Evolutionary conservation across 176 grass and related monocot genomes (phyloP).

Genomic region (Oryza punctata): DNA sequence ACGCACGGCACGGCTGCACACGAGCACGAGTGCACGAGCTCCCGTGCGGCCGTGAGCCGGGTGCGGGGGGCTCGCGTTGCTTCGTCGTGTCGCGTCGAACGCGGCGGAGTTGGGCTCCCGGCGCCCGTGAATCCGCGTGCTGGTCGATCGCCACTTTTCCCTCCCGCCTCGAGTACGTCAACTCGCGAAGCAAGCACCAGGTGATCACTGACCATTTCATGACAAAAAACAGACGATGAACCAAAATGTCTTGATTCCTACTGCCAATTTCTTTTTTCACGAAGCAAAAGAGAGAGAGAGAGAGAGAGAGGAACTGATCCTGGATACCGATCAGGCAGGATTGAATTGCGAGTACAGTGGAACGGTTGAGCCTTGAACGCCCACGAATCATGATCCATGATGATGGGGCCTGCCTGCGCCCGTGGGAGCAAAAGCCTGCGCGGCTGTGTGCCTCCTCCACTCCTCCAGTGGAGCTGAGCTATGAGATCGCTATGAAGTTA

Average conservation of each 20-base stretch:
- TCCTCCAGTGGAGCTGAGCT: not conserved
- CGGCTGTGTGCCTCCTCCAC: not conserved
- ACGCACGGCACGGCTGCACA: too few relatives aligned
- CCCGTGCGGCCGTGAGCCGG: too few relatives aligned
- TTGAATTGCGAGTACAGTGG: slow-evolving; percentile 20
- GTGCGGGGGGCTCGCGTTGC: too few relatives aligned
- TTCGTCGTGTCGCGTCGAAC: too few relatives aligned
- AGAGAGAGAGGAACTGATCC: not conserved
- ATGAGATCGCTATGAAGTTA: not conserved
- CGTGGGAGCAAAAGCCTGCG: slow-evolving; percentile 51
- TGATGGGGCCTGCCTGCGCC: slow-evolving; percentile 37
- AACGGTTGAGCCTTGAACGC: slow-evolving; percentile 9
- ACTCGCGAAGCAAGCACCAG: too few relatives aligned
- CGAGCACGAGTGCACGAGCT: too few relatives aligned
- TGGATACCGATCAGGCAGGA: not conserved
- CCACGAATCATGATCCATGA: slow-evolving; percentile 42
- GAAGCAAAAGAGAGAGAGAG: not conserved
- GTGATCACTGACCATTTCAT: too few relatives aligned
- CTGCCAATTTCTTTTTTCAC: not conserved
- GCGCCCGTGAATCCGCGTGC: too few relatives aligned
- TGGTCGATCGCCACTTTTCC: too few relatives aligned
- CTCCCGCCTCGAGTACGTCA: too few relatives aligned
- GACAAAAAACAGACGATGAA: not conserved
- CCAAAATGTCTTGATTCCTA: not conserved
- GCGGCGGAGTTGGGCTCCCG: too few relatives aligned